phyloP scores from a whole-genome alignment of 2,329 filamentous ascomycete genomes.

The Trichophyton mentagrophytes region DNA sequence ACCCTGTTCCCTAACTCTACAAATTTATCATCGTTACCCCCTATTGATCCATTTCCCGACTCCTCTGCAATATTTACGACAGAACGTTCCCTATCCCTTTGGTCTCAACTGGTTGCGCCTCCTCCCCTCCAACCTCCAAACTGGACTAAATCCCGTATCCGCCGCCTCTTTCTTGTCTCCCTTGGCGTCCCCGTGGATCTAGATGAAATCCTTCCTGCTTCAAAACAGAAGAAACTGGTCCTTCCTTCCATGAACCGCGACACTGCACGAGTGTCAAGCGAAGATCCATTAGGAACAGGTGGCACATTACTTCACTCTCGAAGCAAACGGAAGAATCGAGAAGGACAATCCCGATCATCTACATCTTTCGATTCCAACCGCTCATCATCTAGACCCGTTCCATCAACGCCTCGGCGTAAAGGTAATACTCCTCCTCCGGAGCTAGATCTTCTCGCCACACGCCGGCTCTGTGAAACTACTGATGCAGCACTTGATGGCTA shows the following conservation, averaged over 20 bases:
- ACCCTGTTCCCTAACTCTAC: slow-evolving; percentile 33
- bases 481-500: slow-evolving; percentile 69
- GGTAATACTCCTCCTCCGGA: slow-evolving; percentile 55
- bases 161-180: slow-evolving; percentile 87
- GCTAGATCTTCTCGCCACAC: slow-evolving; percentile 65
- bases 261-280: slow-evolving; percentile 41
- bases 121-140: slow-evolving; percentile 90
- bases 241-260: slow-evolving; percentile 62
- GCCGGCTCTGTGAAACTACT: slow-evolving; percentile 69
- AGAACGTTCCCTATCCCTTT: slow-evolving; percentile 75
- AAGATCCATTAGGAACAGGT: slow-evolving; percentile 24
- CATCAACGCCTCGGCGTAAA: slow-evolving; percentile 26
- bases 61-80: slow-evolving; percentile 59
- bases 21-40: slow-evolving; percentile 23
- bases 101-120: slow-evolving; percentile 91
- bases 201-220: slow-evolving; percentile 91
- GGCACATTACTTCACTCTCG: slow-evolving; percentile 16
- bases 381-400: slow-evolving; percentile 19
- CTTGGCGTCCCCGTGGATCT: slow-evolving; percentile 91
- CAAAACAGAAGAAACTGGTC: slow-evolving; percentile 94
- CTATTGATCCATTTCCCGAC: slow-evolving; percentile 30
- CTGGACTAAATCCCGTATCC: slow-evolving; percentile 92
- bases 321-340: slow-evolving; percentile 12
- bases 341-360: slow-evolving; percentile 15
- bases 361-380: slow-evolving; percentile 18